Conservation (phyloP, 768 basidiomycete genomes). For the Tricholoma saponaceum region DNA sequence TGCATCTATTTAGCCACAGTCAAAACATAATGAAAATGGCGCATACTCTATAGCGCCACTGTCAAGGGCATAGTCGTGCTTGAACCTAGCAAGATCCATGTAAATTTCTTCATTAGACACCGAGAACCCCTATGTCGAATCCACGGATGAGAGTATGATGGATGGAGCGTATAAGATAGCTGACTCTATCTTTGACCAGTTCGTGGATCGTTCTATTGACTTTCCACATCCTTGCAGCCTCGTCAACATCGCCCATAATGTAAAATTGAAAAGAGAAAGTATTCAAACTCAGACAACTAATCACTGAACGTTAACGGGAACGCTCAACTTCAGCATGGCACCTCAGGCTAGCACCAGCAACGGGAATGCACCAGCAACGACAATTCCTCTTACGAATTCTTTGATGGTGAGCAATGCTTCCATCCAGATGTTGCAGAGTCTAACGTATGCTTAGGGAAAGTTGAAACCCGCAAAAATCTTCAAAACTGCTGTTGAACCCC, state of each 20-base stretch:
- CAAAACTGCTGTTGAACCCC: slow-evolving; percentile 68
- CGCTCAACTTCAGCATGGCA: slow-evolving; percentile 26
- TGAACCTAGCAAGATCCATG: slow-evolving; percentile 82
- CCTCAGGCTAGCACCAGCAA: slow-evolving; percentile 39
- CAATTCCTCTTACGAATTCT: slow-evolving; percentile 41
- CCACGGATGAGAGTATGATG: slow-evolving; percentile 20
- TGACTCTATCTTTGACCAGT: slow-evolving; percentile 90
- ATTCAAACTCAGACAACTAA: slow-evolving; percentile 53
- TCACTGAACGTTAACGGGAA: no score
- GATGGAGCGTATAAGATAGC: slow-evolving; percentile 18
- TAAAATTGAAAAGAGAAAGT: slow-evolving; percentile 23
- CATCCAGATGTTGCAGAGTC: slow-evolving; percentile 5
- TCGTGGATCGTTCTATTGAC: slow-evolving; percentile 96
- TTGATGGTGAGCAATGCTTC: slow-evolving; percentile 43
- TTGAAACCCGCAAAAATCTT: slow-evolving; percentile 90
- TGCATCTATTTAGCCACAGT: slow-evolving; percentile 5
- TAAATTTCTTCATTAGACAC: slow-evolving; percentile 93
- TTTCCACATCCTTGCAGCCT: slow-evolving; percentile 89
- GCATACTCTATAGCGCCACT: slow-evolving; percentile 83
- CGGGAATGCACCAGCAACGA: slow-evolving; percentile 26
- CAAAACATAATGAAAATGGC: slow-evolving; percentile 15
- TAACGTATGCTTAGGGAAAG: slow-evolving; percentile 43
- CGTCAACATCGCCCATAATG: slow-evolving; percentile 69
- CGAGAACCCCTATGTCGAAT: slow-evolving; percentile 70
- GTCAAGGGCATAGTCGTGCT: slow-evolving; percentile 62